A percentile compares a stretch with the other conserved stretches of the same genome.
Conservation (phyloP, 306 rosid genomes). For the Dryas alaskensis region DNA sequence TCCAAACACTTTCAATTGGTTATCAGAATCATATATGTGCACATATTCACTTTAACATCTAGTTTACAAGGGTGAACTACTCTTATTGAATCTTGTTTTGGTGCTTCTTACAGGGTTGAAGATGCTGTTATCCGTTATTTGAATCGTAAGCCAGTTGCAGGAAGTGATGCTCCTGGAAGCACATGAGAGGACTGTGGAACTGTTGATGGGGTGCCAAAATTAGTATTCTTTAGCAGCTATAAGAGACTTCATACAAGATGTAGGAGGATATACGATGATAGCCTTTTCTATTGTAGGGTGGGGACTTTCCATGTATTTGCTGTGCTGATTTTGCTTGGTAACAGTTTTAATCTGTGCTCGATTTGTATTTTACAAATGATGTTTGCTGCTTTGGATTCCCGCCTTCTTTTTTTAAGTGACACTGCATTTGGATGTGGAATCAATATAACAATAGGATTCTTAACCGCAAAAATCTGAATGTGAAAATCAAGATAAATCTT, state of each 20-base stretch:
- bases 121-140: conserved; percentile 94
- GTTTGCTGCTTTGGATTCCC: conserved; percentile 9
- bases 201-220: conserved; percentile 11
- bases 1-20: neutral
- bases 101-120: conserved; percentile 73
- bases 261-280: conserved; percentile 17
- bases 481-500: too few relatives aligned
- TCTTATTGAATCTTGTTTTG: neutral
- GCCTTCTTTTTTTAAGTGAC: neutral
- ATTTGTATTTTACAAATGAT: conserved; percentile 18
- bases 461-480: too few relatives aligned
- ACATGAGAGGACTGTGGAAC: conserved; percentile 41
- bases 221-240: conserved; percentile 11
- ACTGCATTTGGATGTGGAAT: neutral
- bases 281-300: conserved; percentile 31
- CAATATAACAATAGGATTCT: neutral
- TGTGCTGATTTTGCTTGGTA: conserved; percentile 26
- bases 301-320: conserved; percentile 21
- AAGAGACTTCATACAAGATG: conserved; percentile 6
- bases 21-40: neutral
- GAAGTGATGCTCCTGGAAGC: conserved; percentile 87
- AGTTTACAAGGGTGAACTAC: neutral
- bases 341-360: neutral
- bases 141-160: conserved; percentile 82
- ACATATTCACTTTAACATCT: neutral